phyloP scores from a whole-genome alignment of 352 stramenopile genomes.

The Elongisporangium senticosum region DNA sequence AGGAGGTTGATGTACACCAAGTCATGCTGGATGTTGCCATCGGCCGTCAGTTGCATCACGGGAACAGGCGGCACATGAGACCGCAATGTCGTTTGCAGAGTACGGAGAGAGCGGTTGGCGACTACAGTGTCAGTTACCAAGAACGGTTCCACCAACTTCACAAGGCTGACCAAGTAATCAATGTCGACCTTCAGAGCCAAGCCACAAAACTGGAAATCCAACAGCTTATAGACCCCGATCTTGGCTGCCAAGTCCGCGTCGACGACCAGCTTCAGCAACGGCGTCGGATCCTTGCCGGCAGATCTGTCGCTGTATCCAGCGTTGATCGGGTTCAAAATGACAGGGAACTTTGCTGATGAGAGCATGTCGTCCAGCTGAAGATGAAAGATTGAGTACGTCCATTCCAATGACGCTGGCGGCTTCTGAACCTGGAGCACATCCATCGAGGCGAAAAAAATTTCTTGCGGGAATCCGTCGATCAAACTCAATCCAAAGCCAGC shows the following conservation, averaged over 20 bases:
- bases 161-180: slow-evolving; percentile 78
- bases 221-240: slow-evolving; percentile 76
- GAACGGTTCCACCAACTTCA: slow-evolving; percentile 78
- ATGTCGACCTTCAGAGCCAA: slow-evolving; percentile 79
- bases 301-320: slow-evolving; percentile 75
- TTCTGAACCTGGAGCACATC: slow-evolving; percentile 79
- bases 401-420: slow-evolving; percentile 58
- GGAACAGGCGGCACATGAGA: slow-evolving; percentile 58
- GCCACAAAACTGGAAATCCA: slow-evolving; percentile 67
- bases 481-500: slow-evolving; percentile 75
- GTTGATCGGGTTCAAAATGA: slow-evolving; percentile 78
- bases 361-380: slow-evolving; percentile 87
- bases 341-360: slow-evolving; percentile 68
- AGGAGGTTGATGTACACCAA: slow-evolving; percentile 81
- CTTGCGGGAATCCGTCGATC: slow-evolving; percentile 68
- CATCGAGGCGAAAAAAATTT: slow-evolving; percentile 79
- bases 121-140: slow-evolving; percentile 65
- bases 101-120: slow-evolving; percentile 46
- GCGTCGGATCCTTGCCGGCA: slow-evolving; percentile 46
- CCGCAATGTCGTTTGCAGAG: slow-evolving; percentile 53
- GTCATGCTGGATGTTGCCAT: slow-evolving; percentile 70
- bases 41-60: slow-evolving; percentile 39
- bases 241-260: slow-evolving; percentile 71
- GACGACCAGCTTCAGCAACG: slow-evolving; percentile 66
- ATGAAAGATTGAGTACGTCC: slow-evolving; percentile 73